Evolutionary conservation across 164 flowering plant genomes (phyloP), one percentile per base, ranked within the genome.

Genomic region (Brasenia schreberi): DNA sequence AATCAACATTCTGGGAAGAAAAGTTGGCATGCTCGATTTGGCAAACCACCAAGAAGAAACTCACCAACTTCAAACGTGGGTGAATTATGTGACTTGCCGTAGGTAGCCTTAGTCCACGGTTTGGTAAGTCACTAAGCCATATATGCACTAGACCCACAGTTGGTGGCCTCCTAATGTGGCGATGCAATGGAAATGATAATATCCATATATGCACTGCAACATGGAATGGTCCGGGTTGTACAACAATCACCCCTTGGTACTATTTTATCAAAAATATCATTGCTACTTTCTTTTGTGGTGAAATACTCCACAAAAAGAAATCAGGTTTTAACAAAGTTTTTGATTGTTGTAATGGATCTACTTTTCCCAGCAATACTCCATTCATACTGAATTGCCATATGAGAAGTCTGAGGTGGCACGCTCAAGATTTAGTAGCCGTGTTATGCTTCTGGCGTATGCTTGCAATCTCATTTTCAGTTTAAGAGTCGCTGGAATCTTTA

Each of bases 341-440:
- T 86, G 74, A 86, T 86, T 88, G 86, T 88, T 12, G 90, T 86
- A 69, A 82, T 86, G 90, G 84, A 88, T 61, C 69, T 86, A 19
- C 77, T 80, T 5, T 82, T 86, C 71, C 90, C 90, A 9, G 90
- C 90, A 58, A 85, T 84, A 3, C 81, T 85, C n/a, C 87, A 85
- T 67, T 85, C 86, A 76, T 70, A 82, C 85, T 42, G 90, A 85
- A 70, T 71, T 81, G 67, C 87, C 84, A 67, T 78, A 75, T 74
- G 86, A 85, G 73, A 76, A 80, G 74, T 85, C 90, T 42, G 90
- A 85, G 74, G 72, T 85, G 81, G 84, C 85, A 39, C 87, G 83
- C 69, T 85, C 87, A 70, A 83, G 90, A 77, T 83, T 85, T 71
- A 85, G 86, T 79, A 83, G 87, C 65, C 84, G 87, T 63, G 43